Conservation (phyloP, 176 grass and related monocot species). For the Triticum dicoccoides region DNA sequence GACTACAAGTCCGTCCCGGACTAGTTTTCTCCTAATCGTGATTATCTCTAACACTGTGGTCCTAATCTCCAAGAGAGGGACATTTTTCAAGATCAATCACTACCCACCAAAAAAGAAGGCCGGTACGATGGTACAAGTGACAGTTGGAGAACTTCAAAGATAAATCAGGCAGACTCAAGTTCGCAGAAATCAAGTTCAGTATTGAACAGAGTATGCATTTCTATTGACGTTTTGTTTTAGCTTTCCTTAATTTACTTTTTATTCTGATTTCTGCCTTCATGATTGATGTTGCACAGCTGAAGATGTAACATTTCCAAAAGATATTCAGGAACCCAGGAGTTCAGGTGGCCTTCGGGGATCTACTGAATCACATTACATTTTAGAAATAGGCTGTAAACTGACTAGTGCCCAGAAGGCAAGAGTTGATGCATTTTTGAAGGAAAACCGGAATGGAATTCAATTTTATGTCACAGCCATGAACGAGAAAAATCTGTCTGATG, state of each 20-base stretch:
- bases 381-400: too few species aligned
- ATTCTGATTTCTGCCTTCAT: not conserved
- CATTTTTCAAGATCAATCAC: not conserved
- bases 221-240: not conserved
- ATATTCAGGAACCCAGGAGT: constrained; percentile 1
- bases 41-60: too few species aligned
- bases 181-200: not conserved
- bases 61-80: not conserved
- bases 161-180: not conserved
- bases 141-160: not conserved
- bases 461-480: too few species aligned
- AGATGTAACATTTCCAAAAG: constrained; percentile 2
- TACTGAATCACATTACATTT: too few species aligned
- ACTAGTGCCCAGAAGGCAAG: too few species aligned
- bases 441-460: too few species aligned
- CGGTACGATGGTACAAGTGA: not conserved
- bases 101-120: not conserved
- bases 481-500: too few species aligned
- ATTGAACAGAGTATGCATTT: not conserved
- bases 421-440: too few species aligned
- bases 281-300: not conserved
- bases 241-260: not conserved
- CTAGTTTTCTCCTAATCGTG: too few species aligned
- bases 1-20: too few species aligned
- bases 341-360: not conserved